Base-by-base conservation (phyloP, 257 asterid species). In the Rauvolfia tetraphylla region DNA sequence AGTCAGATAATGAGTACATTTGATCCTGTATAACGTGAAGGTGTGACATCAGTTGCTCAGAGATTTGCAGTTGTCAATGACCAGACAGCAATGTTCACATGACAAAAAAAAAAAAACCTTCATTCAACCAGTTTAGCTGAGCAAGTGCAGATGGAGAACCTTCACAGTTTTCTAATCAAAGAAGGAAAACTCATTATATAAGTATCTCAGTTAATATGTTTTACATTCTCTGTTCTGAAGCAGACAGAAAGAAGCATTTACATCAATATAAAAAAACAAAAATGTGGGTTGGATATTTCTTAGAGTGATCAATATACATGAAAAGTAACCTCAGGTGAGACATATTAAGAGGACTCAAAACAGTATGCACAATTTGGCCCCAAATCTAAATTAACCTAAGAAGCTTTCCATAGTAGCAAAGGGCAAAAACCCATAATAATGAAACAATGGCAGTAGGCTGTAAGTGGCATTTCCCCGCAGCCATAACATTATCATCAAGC, bases 401-500 rank as follows among this genome's bases (percentile, higher is more conserved):
- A 72, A 51, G 68, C 68, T 72, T n/a, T 27, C 66, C 36, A 42
- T 59, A 31, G 38, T 14, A 44, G 49, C 46, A 49, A 38, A 36
- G 63, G 13, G 63, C 27, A 29, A 70, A 31, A 59, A 34, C 22
- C 22, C 59, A 59, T 74, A 46, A 34, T 41, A 31, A 68, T 48
- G 49, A 31, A 51, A 22, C 44, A 67, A 74, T 20, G 46, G 44
- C 18, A 1, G 5, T 56, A 9, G 59, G n/a, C 48, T 11, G 54
- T 20, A 14, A 22, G 22, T 66, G 23, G 36, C 0, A 8, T 14
- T 31, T 27, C 48, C 29, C 3, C 61, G 42, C 36, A 72, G 1
- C 41, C 33, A 42, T 59, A 10, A 39, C 22, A 27, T 38, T 31
- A 51, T 33, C 57, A 71, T 85, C 88, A 86, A 77, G 86, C 90